Percentiles rank a stretch among this genome's conserved stretches.
phyloP scores from a whole-genome alignment of 1,284 basidiomycete species.

The Sphagnurus paluster region DNA sequence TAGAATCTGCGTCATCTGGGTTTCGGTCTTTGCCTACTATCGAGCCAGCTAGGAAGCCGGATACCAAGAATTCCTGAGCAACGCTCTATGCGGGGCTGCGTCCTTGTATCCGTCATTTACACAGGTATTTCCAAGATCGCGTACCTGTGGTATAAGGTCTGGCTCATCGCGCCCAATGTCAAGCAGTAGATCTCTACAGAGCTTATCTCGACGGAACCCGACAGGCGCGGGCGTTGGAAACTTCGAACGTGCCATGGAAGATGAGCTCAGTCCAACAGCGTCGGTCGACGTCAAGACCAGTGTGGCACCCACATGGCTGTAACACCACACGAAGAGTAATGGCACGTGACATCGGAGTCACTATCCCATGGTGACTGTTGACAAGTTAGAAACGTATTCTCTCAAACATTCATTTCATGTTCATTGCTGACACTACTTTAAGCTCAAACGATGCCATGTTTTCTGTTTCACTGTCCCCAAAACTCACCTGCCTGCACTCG shows the following conservation, averaged over 20 bases:
- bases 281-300: too few relatives aligned
- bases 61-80: conserved; percentile 9
- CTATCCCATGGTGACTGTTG: too few relatives aligned
- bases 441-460: neutral
- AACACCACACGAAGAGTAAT: conserved; percentile 11
- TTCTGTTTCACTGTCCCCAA: neutral
- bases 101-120: too few relatives aligned
- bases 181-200: conserved; percentile 7
- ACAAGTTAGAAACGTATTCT: too few relatives aligned
- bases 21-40: neutral
- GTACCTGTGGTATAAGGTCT: conserved; percentile 9
- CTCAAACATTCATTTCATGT: neutral
- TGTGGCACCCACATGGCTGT: too few relatives aligned
- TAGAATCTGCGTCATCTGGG: neutral
- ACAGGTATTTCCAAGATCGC: neutral
- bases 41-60: conserved; percentile 2
- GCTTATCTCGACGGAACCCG: neutral
- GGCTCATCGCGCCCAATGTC: conserved; percentile 9
- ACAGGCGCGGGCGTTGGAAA: neutral
- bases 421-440: too few relatives aligned
- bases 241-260: neutral
- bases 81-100: conserved; percentile 4
- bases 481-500: neutral
- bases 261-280: neutral
- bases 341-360: conserved; percentile 7